phyloP scores from a whole-genome alignment of 345 rosid genomes.

The Iberis pinnata region DNA sequence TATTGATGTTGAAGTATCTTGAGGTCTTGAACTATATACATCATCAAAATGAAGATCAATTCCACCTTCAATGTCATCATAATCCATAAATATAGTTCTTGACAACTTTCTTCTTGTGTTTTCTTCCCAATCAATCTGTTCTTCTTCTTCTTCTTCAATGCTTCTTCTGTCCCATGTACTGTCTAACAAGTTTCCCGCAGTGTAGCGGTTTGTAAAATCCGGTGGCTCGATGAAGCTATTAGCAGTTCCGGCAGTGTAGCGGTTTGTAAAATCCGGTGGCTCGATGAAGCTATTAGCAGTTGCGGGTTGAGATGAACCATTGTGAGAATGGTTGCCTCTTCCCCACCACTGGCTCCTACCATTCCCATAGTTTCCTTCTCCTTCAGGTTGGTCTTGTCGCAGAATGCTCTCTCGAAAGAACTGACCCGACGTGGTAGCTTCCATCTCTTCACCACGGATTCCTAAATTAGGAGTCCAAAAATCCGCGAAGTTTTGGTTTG shows the following conservation, averaged over 20 bases:
- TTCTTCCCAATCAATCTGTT: constrained; percentile 38
- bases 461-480: constrained; percentile 45
- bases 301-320: constrained; percentile 28
- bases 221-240: constrained; percentile 73
- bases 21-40: constrained; percentile 57
- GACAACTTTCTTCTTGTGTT: constrained; percentile 34
- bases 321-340: constrained; percentile 38
- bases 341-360: constrained; percentile 76
- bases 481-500: constrained; percentile 33
- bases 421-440: constrained; percentile 63
- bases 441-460: constrained; percentile 34
- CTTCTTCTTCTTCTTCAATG: constrained; percentile 35
- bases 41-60: constrained; percentile 75
- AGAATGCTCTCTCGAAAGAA: constrained; percentile 62
- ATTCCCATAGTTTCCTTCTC: constrained; percentile 29
- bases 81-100: constrained; percentile 33
- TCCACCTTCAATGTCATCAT: constrained; percentile 48
- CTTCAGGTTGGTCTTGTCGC: constrained; percentile 40
- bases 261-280: constrained; percentile 53
- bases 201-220: constrained; percentile 28
- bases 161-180: constrained; percentile 26
- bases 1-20: constrained; percentile 37
- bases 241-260: constrained; percentile 7
- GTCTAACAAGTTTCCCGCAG: constrained; percentile 25
- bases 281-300: constrained; percentile 47